phyloP scores from a whole-genome alignment of 2,329 filamentous ascomycete genomes.

The Claviceps pazoutovae region DNA sequence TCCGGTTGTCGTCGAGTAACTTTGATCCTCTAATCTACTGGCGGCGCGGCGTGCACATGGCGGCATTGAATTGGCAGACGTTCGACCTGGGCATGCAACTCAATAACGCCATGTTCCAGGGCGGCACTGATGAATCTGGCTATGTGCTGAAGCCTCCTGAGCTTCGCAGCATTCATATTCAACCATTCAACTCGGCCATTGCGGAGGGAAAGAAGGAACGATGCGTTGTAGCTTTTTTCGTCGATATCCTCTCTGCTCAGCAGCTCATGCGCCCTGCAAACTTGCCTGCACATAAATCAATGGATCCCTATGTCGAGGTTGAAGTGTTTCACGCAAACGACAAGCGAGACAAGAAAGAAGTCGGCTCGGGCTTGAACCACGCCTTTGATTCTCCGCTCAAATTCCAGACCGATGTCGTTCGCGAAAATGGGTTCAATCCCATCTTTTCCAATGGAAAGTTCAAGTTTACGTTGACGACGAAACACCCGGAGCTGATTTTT shows the following conservation, averaged over 20 bases:
- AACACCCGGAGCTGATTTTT: conserved; percentile 85
- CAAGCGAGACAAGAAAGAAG: conserved; percentile 75
- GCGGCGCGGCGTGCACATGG: conserved; percentile 95
- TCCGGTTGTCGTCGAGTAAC: conserved; percentile 76
- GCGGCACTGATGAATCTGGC: conserved; percentile 70
- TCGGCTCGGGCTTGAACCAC: conserved; percentile 39
- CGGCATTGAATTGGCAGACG: conserved; percentile 94
- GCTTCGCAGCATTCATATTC: conserved; percentile 56
- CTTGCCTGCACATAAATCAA: conserved; percentile 54
- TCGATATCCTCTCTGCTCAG: conserved; percentile 86
- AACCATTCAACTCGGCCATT: conserved; percentile 34
- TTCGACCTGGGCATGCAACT: conserved; percentile 92
- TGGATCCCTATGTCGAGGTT: conserved; percentile 90
- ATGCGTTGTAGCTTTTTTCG: conserved; percentile 69
- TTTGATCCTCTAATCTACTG: conserved; percentile 90
- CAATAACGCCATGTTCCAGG: conserved; percentile 95
- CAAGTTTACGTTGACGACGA: conserved; percentile 75
- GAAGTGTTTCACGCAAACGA: conserved; percentile 92
- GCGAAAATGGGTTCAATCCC: conserved; percentile 88
- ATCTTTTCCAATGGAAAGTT: conserved; percentile 63
- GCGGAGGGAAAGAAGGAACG: conserved; percentile 57
- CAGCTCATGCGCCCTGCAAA: conserved; percentile 75
- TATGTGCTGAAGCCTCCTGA: conserved; percentile 90
- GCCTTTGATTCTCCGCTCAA: conserved; percentile 50
- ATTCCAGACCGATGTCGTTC: conserved; percentile 65